Conservation (phyloP, 2,329 filamentous ascomycete species). For the Fusarium sp. region DNA sequence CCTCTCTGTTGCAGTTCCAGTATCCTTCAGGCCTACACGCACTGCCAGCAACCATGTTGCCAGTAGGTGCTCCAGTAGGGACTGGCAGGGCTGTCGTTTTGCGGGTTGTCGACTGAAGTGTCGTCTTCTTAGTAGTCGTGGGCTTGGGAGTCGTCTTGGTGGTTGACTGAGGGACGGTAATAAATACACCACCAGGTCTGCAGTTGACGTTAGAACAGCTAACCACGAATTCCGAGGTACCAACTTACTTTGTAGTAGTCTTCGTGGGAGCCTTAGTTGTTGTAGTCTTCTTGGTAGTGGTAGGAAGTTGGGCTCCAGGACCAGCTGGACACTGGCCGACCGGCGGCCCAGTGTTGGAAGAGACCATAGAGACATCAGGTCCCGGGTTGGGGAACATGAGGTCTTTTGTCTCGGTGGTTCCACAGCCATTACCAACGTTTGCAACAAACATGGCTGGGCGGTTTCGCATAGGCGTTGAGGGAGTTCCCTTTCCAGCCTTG, state of each 20-base stretch:
- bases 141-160: slow-evolving; percentile 17
- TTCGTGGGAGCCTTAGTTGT: slow-evolving; percentile 21
- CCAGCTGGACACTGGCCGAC: slow-evolving; percentile 32
- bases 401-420: slow-evolving; percentile 60
- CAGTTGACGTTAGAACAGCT: slow-evolving; percentile 1
- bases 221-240: background rate
- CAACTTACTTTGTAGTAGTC: slow-evolving; percentile 19
- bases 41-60: slow-evolving; percentile 23
- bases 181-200: slow-evolving; percentile 26
- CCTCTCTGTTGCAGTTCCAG: slow-evolving; percentile 33
- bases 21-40: slow-evolving; percentile 45
- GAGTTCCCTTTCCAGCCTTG: slow-evolving; percentile 48
- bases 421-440: slow-evolving; percentile 64
- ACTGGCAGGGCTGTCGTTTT: slow-evolving; percentile 25
- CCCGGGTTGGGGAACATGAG: slow-evolving; percentile 71
- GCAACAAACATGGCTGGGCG: slow-evolving; percentile 77
- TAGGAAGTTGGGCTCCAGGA: slow-evolving; percentile 36
- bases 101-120: slow-evolving; percentile 24
- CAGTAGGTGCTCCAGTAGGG: slow-evolving; percentile 19
- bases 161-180: slow-evolving; percentile 20
- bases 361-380: slow-evolving; percentile 51
- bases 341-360: slow-evolving; percentile 46
- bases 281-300: slow-evolving; percentile 17
- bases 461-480: slow-evolving; percentile 55
- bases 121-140: slow-evolving; percentile 30